Evolutionary conservation across 192 early-diverging fungal species (phyloP), one percentile per base, ranked within the genome.

Genomic region (Linnemannia zychae): DNA sequence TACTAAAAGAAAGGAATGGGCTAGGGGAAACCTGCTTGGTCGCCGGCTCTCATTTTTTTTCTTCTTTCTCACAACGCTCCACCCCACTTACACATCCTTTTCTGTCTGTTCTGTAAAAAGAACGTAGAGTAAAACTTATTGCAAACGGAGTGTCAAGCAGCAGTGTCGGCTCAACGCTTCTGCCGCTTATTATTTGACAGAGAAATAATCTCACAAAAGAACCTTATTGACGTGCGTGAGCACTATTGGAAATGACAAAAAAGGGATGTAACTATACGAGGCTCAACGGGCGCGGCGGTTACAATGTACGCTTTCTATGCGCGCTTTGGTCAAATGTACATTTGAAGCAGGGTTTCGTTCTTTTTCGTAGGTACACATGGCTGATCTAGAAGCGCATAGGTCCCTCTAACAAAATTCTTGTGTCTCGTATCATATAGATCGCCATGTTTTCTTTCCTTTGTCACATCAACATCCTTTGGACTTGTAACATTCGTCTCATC

Each of bases 21-120:
- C 57, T 63, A 63, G 57, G 28, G 24, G 53, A 63, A 63, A 63
- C 57, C 57, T 63, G 57, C 57, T 63, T 63, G 9, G 12, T n/a
- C 4, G 57, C 24, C 28, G 28, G 57, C 28, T 63, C 57, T 63
- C 57, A 63, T 28, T 13, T 33, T 33, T 63, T 7, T 11, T 24
- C 52, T 57, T 24, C 52, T 57, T 22, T 22, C 57, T 28, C 53
- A 5, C 52, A 7, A 20, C 57, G 12, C 24, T 60, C 57, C 57
- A 60, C 57, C 13, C 28, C 57, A 28, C n/a, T 3, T 24, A 13
- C 7, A 52, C n/a, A n/a, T n/a, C n/a, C n/a, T n/a, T n/a, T 60
- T 60, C 9, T 63, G 28, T 33, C 17, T 17, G 48, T 13, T 28
- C 57, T 63, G 28, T 63, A 31, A 63, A 31, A 63, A 36, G 16